Conservation (phyloP, 1,284 basidiomycete genomes). For the Ustilago lituana region DNA sequence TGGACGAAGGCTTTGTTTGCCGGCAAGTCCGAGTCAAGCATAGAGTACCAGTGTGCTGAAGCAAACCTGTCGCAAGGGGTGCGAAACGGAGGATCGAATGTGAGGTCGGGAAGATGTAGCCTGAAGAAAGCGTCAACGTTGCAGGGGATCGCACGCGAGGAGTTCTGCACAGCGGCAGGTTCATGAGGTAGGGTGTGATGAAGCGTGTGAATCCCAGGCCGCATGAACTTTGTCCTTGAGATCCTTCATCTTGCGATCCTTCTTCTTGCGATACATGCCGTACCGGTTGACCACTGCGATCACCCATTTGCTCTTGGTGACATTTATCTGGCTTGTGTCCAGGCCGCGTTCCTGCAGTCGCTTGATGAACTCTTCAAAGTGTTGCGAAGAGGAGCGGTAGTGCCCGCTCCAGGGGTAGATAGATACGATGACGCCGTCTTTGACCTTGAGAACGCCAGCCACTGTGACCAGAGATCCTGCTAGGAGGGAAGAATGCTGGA, state of each 20-base stretch:
- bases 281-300: conserved; percentile 52
- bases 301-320: conserved; percentile 49
- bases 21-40: too few relatives aligned
- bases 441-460: conserved; percentile 49
- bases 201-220: conserved; percentile 15
- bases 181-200: conserved; percentile 23
- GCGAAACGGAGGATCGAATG: too few relatives aligned
- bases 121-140: too few relatives aligned
- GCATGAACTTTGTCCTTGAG: conserved; percentile 27
- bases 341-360: conserved; percentile 39
- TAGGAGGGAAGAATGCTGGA: conserved; percentile 53
- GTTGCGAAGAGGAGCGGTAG: conserved; percentile 46
- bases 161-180: too few relatives aligned
- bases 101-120: too few relatives aligned
- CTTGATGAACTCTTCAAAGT: conserved; percentile 49
- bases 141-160: too few relatives aligned
- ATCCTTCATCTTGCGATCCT: conserved; percentile 42
- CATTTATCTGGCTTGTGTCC: conserved; percentile 48
- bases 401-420: conserved; percentile 54
- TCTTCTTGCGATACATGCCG: conserved; percentile 48
- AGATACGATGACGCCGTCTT: conserved; percentile 50
- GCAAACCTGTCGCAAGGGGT: too few relatives aligned
- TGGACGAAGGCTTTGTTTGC: too few relatives aligned
- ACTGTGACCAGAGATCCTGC: conserved; percentile 47
- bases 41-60: too few relatives aligned